Conservation (phyloP, 1,284 basidiomycete genomes). For the Agaricales sp. region DNA sequence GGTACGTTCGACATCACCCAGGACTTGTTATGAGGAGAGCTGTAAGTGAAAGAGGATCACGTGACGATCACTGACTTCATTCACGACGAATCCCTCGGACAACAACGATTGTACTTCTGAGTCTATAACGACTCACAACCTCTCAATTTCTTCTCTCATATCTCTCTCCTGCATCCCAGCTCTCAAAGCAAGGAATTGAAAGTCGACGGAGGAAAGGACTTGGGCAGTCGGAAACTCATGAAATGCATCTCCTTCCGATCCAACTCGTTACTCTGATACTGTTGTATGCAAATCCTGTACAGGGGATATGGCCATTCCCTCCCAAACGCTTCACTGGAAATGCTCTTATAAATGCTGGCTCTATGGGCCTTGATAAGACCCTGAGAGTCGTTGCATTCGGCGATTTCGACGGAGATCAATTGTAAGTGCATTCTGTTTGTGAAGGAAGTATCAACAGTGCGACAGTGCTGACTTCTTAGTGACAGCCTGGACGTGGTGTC, state of each 20-base stretch:
- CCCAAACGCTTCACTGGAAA: conserved; percentile 83
- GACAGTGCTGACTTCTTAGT: conserved; percentile 4
- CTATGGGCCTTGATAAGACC: conserved; percentile 66
- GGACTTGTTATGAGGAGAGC: no score
- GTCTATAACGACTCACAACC: no score
- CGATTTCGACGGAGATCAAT: conserved; percentile 93
- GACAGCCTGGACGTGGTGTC: conserved; percentile 77
- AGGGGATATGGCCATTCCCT: conserved; percentile 68
- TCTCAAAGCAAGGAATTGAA: no score
- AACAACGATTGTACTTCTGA: no score
- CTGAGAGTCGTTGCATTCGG: conserved; percentile 81
- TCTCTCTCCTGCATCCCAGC: no score
- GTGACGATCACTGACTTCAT: no score
- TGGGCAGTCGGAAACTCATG: no score
- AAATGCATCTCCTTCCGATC: neutral
- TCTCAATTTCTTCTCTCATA: no score
- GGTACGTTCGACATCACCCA: no score
- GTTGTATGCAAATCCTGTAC: neutral
- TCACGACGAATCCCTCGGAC: no score
- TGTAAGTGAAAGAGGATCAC: no score
- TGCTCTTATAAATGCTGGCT: conserved; percentile 72
- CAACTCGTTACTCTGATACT: neutral
- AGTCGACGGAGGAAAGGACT: no score
- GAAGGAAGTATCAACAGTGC: conserved; percentile 6
- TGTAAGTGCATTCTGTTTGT: conserved; percentile 40